These are phyloP conservation scores for Malus hybrid DNA, from an alignment of 331 rosid species.

Conservation along the genomic window DNA sequence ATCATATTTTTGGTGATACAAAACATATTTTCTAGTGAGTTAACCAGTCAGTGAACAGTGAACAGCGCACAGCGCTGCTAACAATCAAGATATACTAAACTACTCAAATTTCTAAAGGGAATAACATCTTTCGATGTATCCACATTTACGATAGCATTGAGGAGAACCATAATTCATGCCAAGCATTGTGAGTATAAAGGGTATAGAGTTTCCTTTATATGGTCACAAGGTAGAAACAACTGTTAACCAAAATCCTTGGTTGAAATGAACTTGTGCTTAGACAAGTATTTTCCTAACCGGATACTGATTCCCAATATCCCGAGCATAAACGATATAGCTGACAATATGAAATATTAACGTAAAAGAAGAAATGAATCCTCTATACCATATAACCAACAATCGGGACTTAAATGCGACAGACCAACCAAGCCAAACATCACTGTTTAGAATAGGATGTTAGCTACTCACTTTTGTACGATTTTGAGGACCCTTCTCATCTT, in stretches of 20 bases:
- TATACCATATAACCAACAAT: neutral
- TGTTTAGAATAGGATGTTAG: conserved; percentile 1
- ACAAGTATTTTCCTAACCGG: neutral
- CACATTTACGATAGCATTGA: neutral
- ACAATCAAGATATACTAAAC: neutral
- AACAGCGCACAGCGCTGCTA: neutral
- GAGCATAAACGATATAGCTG: neutral
- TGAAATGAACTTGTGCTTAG: neutral
- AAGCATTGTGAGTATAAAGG: neutral
- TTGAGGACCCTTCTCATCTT: conserved; percentile 99
- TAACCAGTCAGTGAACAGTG: too few relatives aligned
- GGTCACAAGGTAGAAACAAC: neutral
- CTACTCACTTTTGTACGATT: conserved; percentile 88
- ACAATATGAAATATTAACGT: neutral
- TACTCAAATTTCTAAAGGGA: neutral
- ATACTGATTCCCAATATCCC: neutral
- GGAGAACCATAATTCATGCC: neutral
- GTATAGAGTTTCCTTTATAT: neutral
- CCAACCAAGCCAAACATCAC: neutral
- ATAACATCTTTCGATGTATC: neutral
- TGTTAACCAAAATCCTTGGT: neutral
- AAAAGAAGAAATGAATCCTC: neutral
- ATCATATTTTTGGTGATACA: too few relatives aligned
- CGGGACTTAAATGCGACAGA: neutral
- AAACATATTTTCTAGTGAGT: too few relatives aligned